Conservation (phyloP, 257 asterid genomes). For the Solanum phureja region DNA sequence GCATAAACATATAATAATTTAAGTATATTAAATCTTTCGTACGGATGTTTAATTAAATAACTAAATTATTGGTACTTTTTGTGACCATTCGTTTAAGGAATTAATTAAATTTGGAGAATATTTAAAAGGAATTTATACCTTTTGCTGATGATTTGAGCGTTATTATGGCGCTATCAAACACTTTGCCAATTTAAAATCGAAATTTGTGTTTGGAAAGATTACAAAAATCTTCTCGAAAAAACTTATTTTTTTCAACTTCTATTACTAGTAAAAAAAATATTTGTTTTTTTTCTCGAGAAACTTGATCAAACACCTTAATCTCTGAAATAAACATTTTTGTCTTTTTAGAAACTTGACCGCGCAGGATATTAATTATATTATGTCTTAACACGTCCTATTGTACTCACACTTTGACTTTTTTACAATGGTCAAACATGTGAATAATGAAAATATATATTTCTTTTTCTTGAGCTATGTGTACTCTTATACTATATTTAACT, state of each 20-base stretch:
- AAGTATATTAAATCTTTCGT: not conserved
- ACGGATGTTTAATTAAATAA: not conserved
- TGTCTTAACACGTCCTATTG: too few relatives aligned
- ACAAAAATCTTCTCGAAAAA: not conserved
- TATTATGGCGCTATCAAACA: not conserved
- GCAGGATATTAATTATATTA: not conserved
- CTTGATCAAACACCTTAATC: not conserved
- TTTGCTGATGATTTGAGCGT: not conserved
- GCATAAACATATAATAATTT: not conserved
- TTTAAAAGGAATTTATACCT: not conserved
- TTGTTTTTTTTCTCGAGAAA: too few relatives aligned
- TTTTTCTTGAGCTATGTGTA: not conserved
- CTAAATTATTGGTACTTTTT: not conserved
- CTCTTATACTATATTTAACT: too few relatives aligned
- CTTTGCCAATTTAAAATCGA: not conserved
- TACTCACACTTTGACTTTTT: not conserved
- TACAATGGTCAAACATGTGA: not conserved
- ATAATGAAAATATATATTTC: not conserved
- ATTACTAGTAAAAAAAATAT: not conserved
- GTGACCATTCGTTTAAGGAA: not conserved
- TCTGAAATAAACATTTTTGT: not conserved
- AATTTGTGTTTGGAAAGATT: not conserved
- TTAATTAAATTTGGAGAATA: not conserved
- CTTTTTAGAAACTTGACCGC: not conserved
- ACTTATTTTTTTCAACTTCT: not conserved